phyloP scores from a whole-genome alignment of 2,329 filamentous ascomycete species.

The Colletotrichum karsti region DNA sequence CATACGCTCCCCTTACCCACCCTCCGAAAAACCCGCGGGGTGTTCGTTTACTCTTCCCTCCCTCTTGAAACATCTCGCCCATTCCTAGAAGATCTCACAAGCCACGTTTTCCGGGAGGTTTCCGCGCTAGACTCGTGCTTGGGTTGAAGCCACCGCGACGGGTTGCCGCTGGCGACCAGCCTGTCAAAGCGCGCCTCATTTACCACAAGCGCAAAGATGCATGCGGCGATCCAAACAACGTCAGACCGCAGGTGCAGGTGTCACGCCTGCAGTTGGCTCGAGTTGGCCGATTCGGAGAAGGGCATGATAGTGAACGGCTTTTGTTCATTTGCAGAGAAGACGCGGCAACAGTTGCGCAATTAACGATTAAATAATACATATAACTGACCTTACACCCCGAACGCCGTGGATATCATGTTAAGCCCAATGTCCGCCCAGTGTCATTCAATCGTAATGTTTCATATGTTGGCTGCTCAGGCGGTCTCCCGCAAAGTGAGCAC shows the following conservation, averaged over 20 bases:
- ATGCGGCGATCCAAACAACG: not conserved
- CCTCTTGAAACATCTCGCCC: too few species aligned
- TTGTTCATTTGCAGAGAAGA: not conserved
- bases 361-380: conserved; percentile 22
- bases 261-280: not conserved
- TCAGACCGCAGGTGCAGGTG: not conserved
- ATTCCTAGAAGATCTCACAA: not conserved
- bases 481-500: conserved; percentile 35
- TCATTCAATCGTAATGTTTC: conserved; percentile 23
- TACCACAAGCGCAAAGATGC: not conserved
- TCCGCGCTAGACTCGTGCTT: not conserved
- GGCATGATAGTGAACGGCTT: not conserved
- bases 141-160: not conserved
- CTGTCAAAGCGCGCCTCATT: conserved; percentile 7
- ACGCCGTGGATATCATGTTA: conserved; percentile 29
- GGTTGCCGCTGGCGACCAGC: not conserved
- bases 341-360: not conserved
- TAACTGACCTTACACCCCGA: not conserved
- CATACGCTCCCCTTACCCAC: not conserved
- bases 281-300: not conserved
- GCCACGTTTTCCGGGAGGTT: conserved; percentile 6
- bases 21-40: too few species aligned
- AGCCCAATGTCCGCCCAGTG: not conserved
- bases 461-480: conserved; percentile 8
- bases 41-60: too few species aligned